These are phyloP conservation scores for Argentina anserina DNA, from an alignment of 306 rosid species.

Conservation along the genomic window DNA sequence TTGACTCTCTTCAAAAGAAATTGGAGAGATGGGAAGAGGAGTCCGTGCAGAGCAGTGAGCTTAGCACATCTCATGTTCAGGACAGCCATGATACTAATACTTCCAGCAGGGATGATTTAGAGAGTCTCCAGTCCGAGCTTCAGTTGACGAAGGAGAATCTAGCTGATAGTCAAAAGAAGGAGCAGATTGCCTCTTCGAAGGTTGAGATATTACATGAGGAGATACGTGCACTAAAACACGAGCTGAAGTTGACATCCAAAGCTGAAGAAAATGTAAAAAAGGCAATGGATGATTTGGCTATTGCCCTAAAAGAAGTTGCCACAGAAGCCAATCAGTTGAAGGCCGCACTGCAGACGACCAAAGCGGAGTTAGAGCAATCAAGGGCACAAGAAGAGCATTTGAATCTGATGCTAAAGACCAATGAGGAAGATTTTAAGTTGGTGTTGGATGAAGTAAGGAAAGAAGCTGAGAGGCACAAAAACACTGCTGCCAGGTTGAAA, in stretches of 20 bases:
- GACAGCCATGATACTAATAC: neutral
- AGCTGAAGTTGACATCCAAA: slow-evolving; percentile 45
- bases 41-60: slow-evolving; percentile 4
- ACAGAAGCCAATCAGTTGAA: slow-evolving; percentile 64
- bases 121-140: slow-evolving; percentile 23
- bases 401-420: slow-evolving; percentile 30
- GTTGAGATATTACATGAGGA: slow-evolving; percentile 30
- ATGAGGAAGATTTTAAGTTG: slow-evolving; percentile 44
- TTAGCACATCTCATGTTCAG: neutral
- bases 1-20: slow-evolving; percentile 37
- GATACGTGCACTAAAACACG: slow-evolving; percentile 35
- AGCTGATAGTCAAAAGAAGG: slow-evolving; percentile 18
- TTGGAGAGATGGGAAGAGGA: slow-evolving; percentile 20
- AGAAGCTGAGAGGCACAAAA: slow-evolving; percentile 62
- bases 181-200: slow-evolving; percentile 7
- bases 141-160: slow-evolving; percentile 22
- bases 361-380: slow-evolving; percentile 53
- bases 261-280: slow-evolving; percentile 77
- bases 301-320: slow-evolving; percentile 81
- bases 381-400: slow-evolving; percentile 54
- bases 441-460: slow-evolving; percentile 40
- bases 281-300: slow-evolving; percentile 87
- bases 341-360: slow-evolving; percentile 33
- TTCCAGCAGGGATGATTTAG: neutral
- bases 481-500: slow-evolving; percentile 65